These are phyloP conservation scores for Pleoardoris graminearum DNA, from an alignment of 2,329 filamentous ascomycete species.

Conservation along the genomic window DNA sequence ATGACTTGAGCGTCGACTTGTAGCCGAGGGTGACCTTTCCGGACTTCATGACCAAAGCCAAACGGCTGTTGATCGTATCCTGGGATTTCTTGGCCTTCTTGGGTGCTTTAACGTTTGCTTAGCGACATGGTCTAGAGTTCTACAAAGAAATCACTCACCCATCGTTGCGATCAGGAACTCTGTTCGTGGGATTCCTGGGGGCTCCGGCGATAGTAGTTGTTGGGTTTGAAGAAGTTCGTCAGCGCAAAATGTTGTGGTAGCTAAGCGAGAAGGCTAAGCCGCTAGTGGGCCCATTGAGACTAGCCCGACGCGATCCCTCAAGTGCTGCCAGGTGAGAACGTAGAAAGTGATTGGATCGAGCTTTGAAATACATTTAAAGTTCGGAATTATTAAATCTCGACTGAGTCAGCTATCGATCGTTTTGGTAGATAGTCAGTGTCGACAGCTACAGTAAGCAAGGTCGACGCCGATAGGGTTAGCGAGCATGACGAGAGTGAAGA, in stretches of 20 bases:
- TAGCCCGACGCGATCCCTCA: neutral
- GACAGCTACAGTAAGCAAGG: too few species aligned
- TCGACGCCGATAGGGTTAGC: too few species aligned
- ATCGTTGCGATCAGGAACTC: slow-evolving; percentile 43
- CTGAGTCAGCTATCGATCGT: too few species aligned
- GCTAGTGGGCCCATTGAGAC: neutral
- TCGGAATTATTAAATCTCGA: too few species aligned
- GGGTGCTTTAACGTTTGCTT: slow-evolving; percentile 45
- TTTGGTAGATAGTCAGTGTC: too few species aligned
- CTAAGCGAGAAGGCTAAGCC: neutral
- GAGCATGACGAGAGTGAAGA: too few species aligned
- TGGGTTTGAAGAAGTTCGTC: neutral
- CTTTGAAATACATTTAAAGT: too few species aligned
- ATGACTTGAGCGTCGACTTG: slow-evolving; percentile 83
- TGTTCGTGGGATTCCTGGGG: slow-evolving; percentile 15
- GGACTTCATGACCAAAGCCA: slow-evolving; percentile 70
- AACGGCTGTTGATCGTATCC: slow-evolving; percentile 71
- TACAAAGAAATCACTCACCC: neutral
- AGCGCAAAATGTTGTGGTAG: neutral
- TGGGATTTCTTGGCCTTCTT: slow-evolving; percentile 86
- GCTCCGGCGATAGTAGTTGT: slow-evolving; percentile 9
- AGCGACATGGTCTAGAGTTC: slow-evolving; percentile 60
- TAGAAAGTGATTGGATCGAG: too few species aligned
- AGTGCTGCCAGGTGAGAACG: too few species aligned
- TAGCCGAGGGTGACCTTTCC: slow-evolving; percentile 83